These are phyloP conservation scores for Kodamaea sagamina DNA, from an alignment of 805 yeast species.

Conservation along the genomic window DNA sequence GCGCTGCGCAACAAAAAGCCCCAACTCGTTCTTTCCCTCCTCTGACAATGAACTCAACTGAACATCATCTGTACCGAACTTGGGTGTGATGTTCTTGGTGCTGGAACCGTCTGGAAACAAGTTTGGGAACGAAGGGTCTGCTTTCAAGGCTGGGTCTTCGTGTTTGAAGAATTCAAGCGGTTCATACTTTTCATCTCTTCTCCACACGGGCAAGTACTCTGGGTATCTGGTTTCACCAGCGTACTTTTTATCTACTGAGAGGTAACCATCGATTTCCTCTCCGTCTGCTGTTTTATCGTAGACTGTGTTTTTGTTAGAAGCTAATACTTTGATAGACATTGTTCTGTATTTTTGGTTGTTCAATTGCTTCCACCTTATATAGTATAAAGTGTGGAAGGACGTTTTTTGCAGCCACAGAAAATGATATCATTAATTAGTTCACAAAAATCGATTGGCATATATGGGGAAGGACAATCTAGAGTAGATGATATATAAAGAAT, in stretches of 20 bases:
- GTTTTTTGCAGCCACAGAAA: too few species aligned
- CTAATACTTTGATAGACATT: too few species aligned
- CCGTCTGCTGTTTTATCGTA: constrained; percentile 24
- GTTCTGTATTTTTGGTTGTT: too few species aligned
- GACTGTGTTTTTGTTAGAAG: constrained; percentile 24
- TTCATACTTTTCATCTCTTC: constrained; percentile 18
- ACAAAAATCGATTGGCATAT: too few species aligned
- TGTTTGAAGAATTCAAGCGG: constrained; percentile 18
- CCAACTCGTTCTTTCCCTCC: constrained; percentile 22
- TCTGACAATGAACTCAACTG: constrained; percentile 20
- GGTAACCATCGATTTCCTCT: constrained; percentile 17
- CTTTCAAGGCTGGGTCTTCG: constrained; percentile 20
- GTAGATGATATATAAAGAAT: too few species aligned
- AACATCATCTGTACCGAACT: constrained; percentile 20
- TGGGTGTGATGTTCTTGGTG: constrained; percentile 19
- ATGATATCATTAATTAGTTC: too few species aligned
- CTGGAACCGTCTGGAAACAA: constrained; percentile 12
- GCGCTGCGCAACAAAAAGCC: constrained; percentile 21
- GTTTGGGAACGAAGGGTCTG: constrained; percentile 20
- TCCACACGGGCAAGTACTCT: constrained; percentile 21
- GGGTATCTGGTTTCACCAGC: constrained; percentile 12
- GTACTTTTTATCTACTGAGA: constrained; percentile 19
- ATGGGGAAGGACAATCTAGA: too few species aligned
- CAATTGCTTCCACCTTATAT: too few species aligned
- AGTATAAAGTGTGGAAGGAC: too few species aligned